phyloP scores from a whole-genome alignment of 768 basidiomycete species.

The Auricularia sp. region DNA sequence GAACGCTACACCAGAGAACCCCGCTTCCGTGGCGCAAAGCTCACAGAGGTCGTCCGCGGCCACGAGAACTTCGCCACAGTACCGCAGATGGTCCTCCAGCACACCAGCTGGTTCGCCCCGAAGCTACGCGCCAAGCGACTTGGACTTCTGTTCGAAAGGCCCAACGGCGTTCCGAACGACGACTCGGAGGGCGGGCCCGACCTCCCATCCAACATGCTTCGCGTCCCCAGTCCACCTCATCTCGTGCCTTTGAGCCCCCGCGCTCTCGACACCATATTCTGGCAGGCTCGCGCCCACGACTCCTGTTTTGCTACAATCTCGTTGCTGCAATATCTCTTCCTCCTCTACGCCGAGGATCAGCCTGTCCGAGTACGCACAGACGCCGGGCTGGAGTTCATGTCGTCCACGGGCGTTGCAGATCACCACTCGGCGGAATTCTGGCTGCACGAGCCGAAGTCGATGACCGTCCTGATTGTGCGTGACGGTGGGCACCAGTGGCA shows the following conservation, averaged over 20 bases:
- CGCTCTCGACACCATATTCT: conserved; percentile 14
- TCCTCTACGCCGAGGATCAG: conserved; percentile 4
- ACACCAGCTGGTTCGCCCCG: neutral
- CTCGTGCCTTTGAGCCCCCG: conserved; percentile 1
- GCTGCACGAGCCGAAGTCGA: conserved; percentile 6
- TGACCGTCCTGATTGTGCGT: conserved; percentile 5
- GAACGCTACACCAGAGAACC: conserved; percentile 13
- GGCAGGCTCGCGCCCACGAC: conserved; percentile 15
- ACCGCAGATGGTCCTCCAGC: neutral
- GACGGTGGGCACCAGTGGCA: neutral
- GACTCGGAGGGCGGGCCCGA: neutral
- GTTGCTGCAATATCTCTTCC: conserved; percentile 14
- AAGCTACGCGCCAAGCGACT: neutral
- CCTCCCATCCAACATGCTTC: neutral
- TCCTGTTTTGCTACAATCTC: conserved; percentile 11
- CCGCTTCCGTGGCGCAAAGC: conserved; percentile 12
- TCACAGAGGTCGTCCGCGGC: conserved; percentile 9
- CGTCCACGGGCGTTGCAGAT: neutral
- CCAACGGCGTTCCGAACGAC: neutral
- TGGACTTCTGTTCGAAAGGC: neutral
- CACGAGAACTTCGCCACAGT: neutral
- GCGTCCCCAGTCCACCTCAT: neutral
- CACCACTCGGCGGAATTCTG: conserved; percentile 7
- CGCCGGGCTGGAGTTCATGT: conserved; percentile 8
- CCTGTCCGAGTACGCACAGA: conserved; percentile 8